Evolutionary conservation across 2,329 filamentous ascomycete species (phyloP), one percentile per base, ranked within the genome.

Genomic region (Penicillium olsonii): DNA sequence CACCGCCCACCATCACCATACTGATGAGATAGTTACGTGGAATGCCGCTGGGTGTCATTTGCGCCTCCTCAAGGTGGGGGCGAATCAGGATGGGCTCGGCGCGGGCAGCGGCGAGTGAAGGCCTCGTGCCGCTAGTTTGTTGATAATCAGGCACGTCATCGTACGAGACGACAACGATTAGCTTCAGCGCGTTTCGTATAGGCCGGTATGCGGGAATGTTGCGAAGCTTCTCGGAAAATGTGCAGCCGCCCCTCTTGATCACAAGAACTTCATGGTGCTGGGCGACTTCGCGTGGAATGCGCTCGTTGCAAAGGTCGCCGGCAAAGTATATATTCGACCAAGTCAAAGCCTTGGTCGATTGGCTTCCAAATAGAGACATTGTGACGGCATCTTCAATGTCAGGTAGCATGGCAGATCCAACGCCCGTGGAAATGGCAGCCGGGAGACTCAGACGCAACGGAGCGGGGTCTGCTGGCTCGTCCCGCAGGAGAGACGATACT

Each of bases 191-290:
- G 3, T 70, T 67, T 0, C 76, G 68, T 0, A 78, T 76, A 0
- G 88, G 85, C 1, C 84, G 78, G 66, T 86, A 92, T 9, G 83
- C 82, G 0, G 92, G 91, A n/a, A 97, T 91, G 57, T 90, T 92
- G 43, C 81, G 78, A 1, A 97, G 74, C 69, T 99, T 99, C 22
- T 87, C 75, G 29, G 83, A 86, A 69, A 97, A 97, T 19, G 82
- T 87, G 73, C 94, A 99, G 1, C 84, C 84, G 33, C 94, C 92
- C 5, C 94, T 84, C 22, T 83, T 84, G 61, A 97, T 78, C 42
- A 96, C 82, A 51, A 99, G 84, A 52, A 97, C 77, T 43, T 96
- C 86, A 71, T 95, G 72, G 1, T 68, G 72, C 34, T 75, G 76
- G 0, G 76, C 77, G 3, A 84, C 69, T 7, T 75, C 68, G 2